Evolutionary conservation across 495 filamentous ascomycete genomes (phyloP).

Genomic region (Penicillium steckii): DNA sequence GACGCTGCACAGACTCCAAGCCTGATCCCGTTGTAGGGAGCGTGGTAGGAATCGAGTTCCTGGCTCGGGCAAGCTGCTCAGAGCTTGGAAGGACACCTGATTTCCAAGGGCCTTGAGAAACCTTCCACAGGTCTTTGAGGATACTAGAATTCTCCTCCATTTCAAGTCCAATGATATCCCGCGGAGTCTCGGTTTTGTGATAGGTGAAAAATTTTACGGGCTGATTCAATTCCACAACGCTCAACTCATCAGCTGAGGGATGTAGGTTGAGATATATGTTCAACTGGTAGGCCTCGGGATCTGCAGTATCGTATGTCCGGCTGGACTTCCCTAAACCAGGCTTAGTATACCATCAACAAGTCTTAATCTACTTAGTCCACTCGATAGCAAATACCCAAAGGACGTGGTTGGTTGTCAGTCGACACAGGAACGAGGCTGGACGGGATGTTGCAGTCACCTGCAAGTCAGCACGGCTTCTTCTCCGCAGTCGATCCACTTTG

Average conservation of each 20-base stretch:
- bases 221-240: too few relatives aligned
- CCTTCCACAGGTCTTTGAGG: constrained; percentile 36
- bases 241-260: too few relatives aligned
- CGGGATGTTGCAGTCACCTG: not conserved
- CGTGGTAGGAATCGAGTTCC: constrained; percentile 33
- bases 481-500: constrained; percentile 11
- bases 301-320: constrained; percentile 5
- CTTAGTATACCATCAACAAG: not conserved
- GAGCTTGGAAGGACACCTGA: constrained; percentile 35
- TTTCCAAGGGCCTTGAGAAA: constrained; percentile 31
- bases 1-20: constrained; percentile 41
- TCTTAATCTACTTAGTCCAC: not conserved
- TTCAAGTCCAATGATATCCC: too few relatives aligned
- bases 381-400: not conserved
- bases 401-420: not conserved
- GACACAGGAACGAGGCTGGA: constrained; percentile 2
- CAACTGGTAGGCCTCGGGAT: constrained; percentile 11
- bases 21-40: constrained; percentile 46
- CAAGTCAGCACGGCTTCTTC: not conserved
- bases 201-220: too few relatives aligned
- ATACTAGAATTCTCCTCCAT: constrained; percentile 26
- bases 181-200: too few relatives aligned
- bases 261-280: constrained; percentile 12
- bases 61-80: constrained; percentile 31
- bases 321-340: constrained; percentile 16